Evolutionary conservation across 495 filamentous ascomycete genomes (phyloP), one percentile per base, ranked within the genome.

Genomic region (Tuber aestivum): DNA sequence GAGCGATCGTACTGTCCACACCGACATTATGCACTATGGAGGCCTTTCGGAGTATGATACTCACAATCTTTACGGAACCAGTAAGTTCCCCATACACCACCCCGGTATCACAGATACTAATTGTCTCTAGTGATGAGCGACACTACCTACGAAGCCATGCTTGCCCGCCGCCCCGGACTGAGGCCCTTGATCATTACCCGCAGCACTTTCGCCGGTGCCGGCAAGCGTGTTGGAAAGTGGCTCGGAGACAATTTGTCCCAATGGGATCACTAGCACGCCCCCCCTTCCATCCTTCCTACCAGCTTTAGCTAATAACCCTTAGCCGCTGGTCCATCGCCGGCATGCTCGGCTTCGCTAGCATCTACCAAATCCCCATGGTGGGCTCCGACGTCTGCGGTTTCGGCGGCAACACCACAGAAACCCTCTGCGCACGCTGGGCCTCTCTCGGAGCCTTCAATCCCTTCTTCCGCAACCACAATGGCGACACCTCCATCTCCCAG

Each of bases 301-400:
- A 4, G 56, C 7, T 32, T 18, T 35, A 65, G 16, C 27, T 65
- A 65, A 65, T 35, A 65, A 5, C 14, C 5, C 18, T 5, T 35
- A 65, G 56, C 84, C 88, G 90, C 7, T 84, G 86, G 40, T 90
- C 88, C 27, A 93, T 97, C 79, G 83, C 88, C 4, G 87, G 88
- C 75, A 87, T 93, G 83, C 84, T 96, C 41, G 88, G 90, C 23
- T 97, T 95, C 79, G 89, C 90, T 0, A 87, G 92, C 5, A 89
- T 96, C 78, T 96, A 92, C 87, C 93, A 96, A 81, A 84, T 97
- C 3, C 92, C 93, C 42, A 93, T 97, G 91, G 91, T 94, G 1
- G 93, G 93, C 38, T 87, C 90, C 1, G 93, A 97, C 83, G 90
- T 93, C 16, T 97, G 94, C 82, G 94, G 94, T 0, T 97, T 91